These are phyloP conservation scores for Lotus japonicus DNA, from an alignment of 306 rosid genomes.

Conservation along the genomic window DNA sequence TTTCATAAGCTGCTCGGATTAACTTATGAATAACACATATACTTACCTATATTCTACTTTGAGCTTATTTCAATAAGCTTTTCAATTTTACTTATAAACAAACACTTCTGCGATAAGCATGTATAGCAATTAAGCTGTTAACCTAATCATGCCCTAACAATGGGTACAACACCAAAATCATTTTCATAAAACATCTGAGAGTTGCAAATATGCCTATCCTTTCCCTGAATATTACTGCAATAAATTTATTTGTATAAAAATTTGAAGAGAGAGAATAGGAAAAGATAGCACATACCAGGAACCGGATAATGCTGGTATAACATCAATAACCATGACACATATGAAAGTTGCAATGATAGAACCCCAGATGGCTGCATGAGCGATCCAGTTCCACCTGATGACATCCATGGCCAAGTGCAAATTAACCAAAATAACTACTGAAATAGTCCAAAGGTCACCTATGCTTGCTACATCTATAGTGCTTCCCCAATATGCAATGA, in stretches of 20 bases:
- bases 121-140: too few relatives aligned
- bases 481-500: conserved; percentile 67
- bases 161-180: background rate
- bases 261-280: background rate
- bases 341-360: conserved; percentile 72
- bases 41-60: too few relatives aligned
- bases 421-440: conserved; percentile 77
- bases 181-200: background rate
- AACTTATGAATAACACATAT: too few relatives aligned
- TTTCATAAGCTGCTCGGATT: too few relatives aligned
- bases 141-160: background rate
- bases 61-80: too few relatives aligned
- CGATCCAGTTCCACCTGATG: conserved; percentile 66
- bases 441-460: conserved; percentile 95
- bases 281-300: conserved; percentile 57
- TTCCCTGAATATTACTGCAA: background rate
- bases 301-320: conserved; percentile 51
- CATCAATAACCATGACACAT: conserved; percentile 59
- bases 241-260: background rate
- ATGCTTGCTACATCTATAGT: conserved; percentile 57
- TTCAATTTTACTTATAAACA: too few relatives aligned
- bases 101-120: too few relatives aligned
- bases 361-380: conserved; percentile 91
- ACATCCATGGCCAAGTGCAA: conserved; percentile 93
- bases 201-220: background rate